phyloP scores from a whole-genome alignment of 768 basidiomycete species.

The Cystobasidium tubakii region DNA sequence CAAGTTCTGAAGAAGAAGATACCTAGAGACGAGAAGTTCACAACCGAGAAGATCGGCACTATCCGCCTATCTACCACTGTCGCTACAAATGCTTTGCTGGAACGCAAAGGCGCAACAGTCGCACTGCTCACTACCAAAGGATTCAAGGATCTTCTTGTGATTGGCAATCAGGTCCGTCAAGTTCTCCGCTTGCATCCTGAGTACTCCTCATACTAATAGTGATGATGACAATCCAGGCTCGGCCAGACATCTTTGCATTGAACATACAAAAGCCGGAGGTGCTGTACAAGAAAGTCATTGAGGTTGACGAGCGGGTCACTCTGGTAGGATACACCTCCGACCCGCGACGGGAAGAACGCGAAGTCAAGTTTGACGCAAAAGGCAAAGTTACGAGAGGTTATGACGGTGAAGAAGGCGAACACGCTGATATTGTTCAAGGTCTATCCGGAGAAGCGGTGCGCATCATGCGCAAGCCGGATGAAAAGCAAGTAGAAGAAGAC shows the following conservation, averaged over 20 bases:
- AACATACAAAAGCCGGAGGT: conserved; percentile 59
- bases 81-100: conserved; percentile 89
- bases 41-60: conserved; percentile 38
- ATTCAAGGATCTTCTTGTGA: conserved; percentile 72
- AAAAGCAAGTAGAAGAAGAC: conserved; percentile 56
- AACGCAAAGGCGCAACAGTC: conserved; percentile 87
- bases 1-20: conserved; percentile 64
- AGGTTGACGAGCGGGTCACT: conserved; percentile 86
- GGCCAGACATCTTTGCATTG: conserved; percentile 89
- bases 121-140: conserved; percentile 85
- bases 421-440: conserved; percentile 63
- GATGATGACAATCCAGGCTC: conserved; percentile 52
- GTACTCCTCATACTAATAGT: too few relatives aligned
- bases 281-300: conserved; percentile 69
- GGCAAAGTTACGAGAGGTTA: conserved; percentile 39
- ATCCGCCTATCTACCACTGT: conserved; percentile 63
- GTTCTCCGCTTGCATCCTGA: background rate
- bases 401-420: conserved; percentile 37
- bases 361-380: conserved; percentile 64
- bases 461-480: conserved; percentile 69
- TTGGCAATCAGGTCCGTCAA: conserved; percentile 66
- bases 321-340: conserved; percentile 89
- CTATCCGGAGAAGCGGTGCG: conserved; percentile 84
- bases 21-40: conserved; percentile 51
- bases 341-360: conserved; percentile 68